phyloP scores from a whole-genome alignment of 2,329 filamentous ascomycete species.

The Clonostachys solani region DNA sequence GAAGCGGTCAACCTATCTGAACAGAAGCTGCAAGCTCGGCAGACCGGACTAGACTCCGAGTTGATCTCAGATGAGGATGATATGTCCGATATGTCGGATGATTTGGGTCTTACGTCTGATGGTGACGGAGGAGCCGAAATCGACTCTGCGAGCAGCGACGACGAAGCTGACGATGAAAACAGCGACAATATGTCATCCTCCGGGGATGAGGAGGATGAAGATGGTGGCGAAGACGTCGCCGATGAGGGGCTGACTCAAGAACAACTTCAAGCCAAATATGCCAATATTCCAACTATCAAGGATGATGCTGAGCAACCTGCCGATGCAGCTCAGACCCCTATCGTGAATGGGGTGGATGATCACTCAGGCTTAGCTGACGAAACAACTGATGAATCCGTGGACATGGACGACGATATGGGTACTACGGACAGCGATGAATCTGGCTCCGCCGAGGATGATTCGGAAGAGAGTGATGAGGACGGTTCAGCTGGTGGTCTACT shows the following conservation, averaged over 20 bases:
- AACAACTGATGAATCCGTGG: conserved; percentile 60
- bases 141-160: conserved; percentile 29
- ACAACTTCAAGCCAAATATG: conserved; percentile 65
- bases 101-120: conserved; percentile 28
- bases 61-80: conserved; percentile 35
- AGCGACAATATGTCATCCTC: conserved; percentile 56
- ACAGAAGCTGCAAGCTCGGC: conserved; percentile 61
- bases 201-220: conserved; percentile 58
- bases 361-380: conserved; percentile 29
- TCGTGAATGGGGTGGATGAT: conserved; percentile 8
- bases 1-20: conserved; percentile 71
- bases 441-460: conserved; percentile 30
- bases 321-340: background rate
- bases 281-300: conserved; percentile 51
- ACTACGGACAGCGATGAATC: conserved; percentile 48
- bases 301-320: conserved; percentile 7
- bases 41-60: conserved; percentile 49
- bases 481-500: conserved; percentile 42
- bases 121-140: conserved; percentile 18
- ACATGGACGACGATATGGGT: conserved; percentile 65
- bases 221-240: conserved; percentile 46
- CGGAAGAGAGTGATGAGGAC: conserved; percentile 25
- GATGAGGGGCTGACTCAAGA: conserved; percentile 67
- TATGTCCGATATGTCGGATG: conserved; percentile 42
- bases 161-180: conserved; percentile 33